These are phyloP conservation scores for Cordyceps tenuipes DNA, from an alignment of 2,329 filamentous ascomycete species.

Conservation along the genomic window DNA sequence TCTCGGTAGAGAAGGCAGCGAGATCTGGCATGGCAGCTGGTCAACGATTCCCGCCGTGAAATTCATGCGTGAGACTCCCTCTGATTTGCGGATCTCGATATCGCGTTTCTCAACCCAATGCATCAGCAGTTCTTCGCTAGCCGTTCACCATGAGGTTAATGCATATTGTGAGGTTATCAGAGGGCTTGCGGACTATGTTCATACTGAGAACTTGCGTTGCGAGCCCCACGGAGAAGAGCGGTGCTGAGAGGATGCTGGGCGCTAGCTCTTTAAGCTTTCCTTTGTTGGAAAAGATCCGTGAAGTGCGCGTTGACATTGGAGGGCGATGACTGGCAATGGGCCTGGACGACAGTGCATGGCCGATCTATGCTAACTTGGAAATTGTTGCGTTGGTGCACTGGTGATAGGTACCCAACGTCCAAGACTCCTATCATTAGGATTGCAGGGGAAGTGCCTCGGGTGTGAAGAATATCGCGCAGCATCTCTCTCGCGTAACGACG, in stretches of 20 bases:
- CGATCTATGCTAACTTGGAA: no score
- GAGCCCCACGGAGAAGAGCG: background rate
- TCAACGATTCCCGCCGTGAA: background rate
- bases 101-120: background rate
- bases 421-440: background rate
- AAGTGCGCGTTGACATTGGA: background rate
- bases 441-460: background rate
- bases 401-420: background rate
- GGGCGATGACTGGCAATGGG: background rate
- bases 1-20: background rate
- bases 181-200: background rate
- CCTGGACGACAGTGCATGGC: background rate
- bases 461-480: background rate
- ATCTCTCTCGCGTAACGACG: no score
- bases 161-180: background rate
- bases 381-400: background rate
- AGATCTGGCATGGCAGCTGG: background rate
- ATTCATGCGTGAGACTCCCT: no score
- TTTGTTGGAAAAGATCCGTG: background rate
- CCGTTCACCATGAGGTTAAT: background rate
- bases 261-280: background rate
- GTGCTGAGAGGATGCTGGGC: background rate
- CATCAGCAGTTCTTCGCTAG: background rate
- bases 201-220: background rate
- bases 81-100: background rate